Conservation (phyloP, 352 stramenopile species). For the Phytophthora lateralis region DNA sequence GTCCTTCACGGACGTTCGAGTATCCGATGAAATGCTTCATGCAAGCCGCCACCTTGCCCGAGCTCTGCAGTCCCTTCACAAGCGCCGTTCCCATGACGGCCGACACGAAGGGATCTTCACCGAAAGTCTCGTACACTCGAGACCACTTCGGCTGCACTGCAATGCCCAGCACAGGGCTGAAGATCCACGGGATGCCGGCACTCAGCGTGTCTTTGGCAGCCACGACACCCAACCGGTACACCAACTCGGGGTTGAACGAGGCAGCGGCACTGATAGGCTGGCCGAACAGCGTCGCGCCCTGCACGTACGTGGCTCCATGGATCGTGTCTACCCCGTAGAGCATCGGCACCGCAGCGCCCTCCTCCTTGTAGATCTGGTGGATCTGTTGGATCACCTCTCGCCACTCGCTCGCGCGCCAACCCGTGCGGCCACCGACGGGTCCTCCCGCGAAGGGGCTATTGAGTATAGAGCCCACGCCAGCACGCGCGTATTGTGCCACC, state of each 20-base stretch:
- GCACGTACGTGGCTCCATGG: constrained; percentile 91
- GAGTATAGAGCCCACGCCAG: constrained; percentile 87
- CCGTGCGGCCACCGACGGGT: constrained; percentile 48
- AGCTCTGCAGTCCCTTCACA: constrained; percentile 84
- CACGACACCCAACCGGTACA: constrained; percentile 72
- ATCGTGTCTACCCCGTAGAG: constrained; percentile 92
- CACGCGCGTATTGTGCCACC: constrained; percentile 66
- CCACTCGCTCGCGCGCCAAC: constrained; percentile 80
- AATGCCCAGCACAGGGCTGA: constrained; percentile 88
- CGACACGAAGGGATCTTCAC: constrained; percentile 86
- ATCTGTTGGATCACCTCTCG: constrained; percentile 66
- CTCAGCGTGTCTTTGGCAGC: constrained; percentile 86
- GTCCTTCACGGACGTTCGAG: constrained; percentile 63
- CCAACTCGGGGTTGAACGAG: constrained; percentile 87
- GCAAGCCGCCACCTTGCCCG: constrained; percentile 69
- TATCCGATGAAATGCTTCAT: constrained; percentile 93
- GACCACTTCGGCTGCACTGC: constrained; percentile 85
- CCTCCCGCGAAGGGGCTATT: constrained; percentile 73
- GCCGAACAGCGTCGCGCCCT: constrained; percentile 79
- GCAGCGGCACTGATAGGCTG: constrained; percentile 89
- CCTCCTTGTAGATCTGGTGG: constrained; percentile 66
- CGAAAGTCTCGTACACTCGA: constrained; percentile 94
- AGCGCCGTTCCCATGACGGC: constrained; percentile 70
- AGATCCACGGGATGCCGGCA: constrained; percentile 92
- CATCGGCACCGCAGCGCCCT: constrained; percentile 63